Evolutionary conservation across 805 yeast genomes (phyloP).

Genomic region (Dipodascus albidus): DNA sequence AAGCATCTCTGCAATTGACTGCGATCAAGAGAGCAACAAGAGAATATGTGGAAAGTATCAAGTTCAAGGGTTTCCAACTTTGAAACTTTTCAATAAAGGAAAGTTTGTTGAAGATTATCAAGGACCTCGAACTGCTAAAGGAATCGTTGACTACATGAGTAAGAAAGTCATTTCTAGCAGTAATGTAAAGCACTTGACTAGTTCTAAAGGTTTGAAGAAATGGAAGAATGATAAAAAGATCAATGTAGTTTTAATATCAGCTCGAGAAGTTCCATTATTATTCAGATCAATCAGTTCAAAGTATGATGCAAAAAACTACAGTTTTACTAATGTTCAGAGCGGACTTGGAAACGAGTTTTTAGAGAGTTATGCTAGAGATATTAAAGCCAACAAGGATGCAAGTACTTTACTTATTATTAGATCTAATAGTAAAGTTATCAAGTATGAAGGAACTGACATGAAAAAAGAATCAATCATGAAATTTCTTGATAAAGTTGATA

Average conservation of each 20-base stretch:
- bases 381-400: neutral
- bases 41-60: slow-evolving; percentile 54
- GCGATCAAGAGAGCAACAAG: slow-evolving; percentile 62
- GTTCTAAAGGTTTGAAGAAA: neutral
- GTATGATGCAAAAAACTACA: neutral
- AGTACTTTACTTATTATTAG: neutral
- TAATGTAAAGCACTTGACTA: neutral
- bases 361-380: neutral
- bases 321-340: neutral
- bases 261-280: neutral
- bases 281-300: neutral
- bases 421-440: neutral
- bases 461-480: neutral
- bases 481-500: neutral
- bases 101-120: slow-evolving; percentile 45
- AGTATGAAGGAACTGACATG: neutral
- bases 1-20: slow-evolving; percentile 68
- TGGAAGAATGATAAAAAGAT: neutral
- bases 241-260: neutral
- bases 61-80: slow-evolving; percentile 75
- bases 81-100: slow-evolving; percentile 42
- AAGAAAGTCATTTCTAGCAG: neutral
- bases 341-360: neutral
- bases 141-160: slow-evolving; percentile 65
- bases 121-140: slow-evolving; percentile 75